A percentile compares a stretch with the other conserved stretches of the same genome.
Conservation (phyloP, 352 stramenopile species). For the Globisporangium radiosum region DNA sequence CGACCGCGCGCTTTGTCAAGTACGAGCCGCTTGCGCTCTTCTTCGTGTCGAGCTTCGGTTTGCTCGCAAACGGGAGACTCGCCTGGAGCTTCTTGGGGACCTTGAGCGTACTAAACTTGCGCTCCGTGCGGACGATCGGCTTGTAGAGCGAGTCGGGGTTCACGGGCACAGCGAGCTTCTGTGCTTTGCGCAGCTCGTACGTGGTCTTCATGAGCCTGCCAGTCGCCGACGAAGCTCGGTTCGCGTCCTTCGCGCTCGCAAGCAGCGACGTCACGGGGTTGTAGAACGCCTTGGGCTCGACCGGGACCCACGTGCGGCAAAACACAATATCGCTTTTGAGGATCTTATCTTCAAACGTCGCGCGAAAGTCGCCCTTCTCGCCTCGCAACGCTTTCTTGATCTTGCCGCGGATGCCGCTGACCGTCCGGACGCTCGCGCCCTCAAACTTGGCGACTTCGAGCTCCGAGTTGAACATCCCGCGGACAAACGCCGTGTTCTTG, state of each 20-base stretch:
- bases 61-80: slow-evolving; percentile 95
- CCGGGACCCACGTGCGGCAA: slow-evolving; percentile 97
- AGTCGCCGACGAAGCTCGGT: slow-evolving; percentile 44
- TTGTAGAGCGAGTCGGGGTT: slow-evolving; percentile 99
- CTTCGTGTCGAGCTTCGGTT: slow-evolving; percentile 93
- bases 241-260: slow-evolving; percentile 33
- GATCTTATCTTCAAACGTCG: slow-evolving; percentile 99
- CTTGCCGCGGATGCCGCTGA: slow-evolving; percentile 96
- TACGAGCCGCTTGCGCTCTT: slow-evolving; percentile 80
- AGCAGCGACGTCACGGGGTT: slow-evolving; percentile 94
- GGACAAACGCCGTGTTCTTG: slow-evolving; percentile 99
- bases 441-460: slow-evolving; percentile 97
- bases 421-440: slow-evolving; percentile 95
- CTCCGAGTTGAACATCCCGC: slow-evolving; percentile 95
- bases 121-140: slow-evolving; percentile 91
- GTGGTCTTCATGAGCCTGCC: slow-evolving; percentile 93
- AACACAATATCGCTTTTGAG: slow-evolving; percentile 99
- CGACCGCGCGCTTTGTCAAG: slow-evolving; percentile 84
- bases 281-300: slow-evolving; percentile 98
- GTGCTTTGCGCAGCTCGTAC: slow-evolving; percentile 91
- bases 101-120: slow-evolving; percentile 91
- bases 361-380: slow-evolving; percentile 94
- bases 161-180: slow-evolving; percentile 92
- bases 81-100: slow-evolving; percentile 97
- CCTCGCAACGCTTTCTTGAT: slow-evolving; percentile 96